A percentile compares a stretch with the other conserved stretches of the same genome.
phyloP scores from a whole-genome alignment of 2,329 filamentous ascomycete species.

The Verticillium isaacii region DNA sequence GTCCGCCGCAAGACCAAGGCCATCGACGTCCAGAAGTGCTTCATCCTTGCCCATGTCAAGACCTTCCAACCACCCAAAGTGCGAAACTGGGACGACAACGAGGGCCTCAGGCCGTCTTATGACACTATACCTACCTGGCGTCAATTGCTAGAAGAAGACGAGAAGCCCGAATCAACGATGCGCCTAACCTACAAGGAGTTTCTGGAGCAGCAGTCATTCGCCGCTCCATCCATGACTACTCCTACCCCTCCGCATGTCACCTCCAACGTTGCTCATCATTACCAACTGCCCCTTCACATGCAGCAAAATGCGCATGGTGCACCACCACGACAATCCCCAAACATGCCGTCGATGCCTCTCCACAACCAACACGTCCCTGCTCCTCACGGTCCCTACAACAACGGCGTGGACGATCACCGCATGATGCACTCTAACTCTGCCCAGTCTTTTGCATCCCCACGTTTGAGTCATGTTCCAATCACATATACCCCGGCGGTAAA shows the following conservation, averaged over 20 bases:
- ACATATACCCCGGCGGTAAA: slow-evolving; percentile 65
- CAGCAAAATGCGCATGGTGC: slow-evolving; percentile 68
- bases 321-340: slow-evolving; percentile 64
- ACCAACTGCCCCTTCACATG: slow-evolving; percentile 78
- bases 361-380: slow-evolving; percentile 66
- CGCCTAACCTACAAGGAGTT: slow-evolving; percentile 68
- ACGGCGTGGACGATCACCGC: slow-evolving; percentile 69
- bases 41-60: slow-evolving; percentile 50
- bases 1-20: slow-evolving; percentile 69
- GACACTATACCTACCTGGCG: slow-evolving; percentile 85
- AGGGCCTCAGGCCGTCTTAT: slow-evolving; percentile 78
- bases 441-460: slow-evolving; percentile 81
- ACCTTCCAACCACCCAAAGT: slow-evolving; percentile 46
- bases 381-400: slow-evolving; percentile 62
- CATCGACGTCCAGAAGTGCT: slow-evolving; percentile 66
- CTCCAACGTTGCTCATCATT: slow-evolving; percentile 73
- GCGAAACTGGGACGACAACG: slow-evolving; percentile 68
- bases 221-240: slow-evolving; percentile 56
- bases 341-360: slow-evolving; percentile 74
- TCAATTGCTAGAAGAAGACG: slow-evolving; percentile 61
- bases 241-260: slow-evolving; percentile 65
- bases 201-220: slow-evolving; percentile 65
- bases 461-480: slow-evolving; percentile 66
- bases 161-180: slow-evolving; percentile 63
- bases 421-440: slow-evolving; percentile 85